Base-by-base conservation (phyloP, 768 basidiomycete genomes). In the Cystofilobasidium macerans region DNA sequence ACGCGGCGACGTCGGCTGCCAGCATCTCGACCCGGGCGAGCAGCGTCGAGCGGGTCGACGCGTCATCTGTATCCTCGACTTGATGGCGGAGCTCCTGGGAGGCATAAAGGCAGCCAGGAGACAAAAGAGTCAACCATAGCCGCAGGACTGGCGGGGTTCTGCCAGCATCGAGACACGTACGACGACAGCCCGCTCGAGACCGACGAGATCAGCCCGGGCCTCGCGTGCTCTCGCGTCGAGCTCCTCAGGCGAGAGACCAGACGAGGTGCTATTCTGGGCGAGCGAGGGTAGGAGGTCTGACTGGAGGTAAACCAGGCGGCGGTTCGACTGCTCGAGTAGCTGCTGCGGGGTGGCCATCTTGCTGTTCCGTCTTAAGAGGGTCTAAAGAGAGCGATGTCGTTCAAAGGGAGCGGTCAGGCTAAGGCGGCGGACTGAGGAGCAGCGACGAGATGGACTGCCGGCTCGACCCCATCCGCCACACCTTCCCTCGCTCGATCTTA, bases 151-250 rank as follows among this genome's bases (percentile, higher is more conserved):
- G n/a, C n/a, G n/a, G n/a, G n/a, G n/a, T n/a, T n/a, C n/a, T n/a
- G n/a, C n/a, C n/a, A n/a, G n/a, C n/a, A n/a, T n/a, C n/a, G n/a
- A n/a, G n/a, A n/a, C n/a, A 62, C 61, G 28, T 24, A 87, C 85
- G 79, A 93, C 87, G n/a, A 93, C 77, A 62, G 85, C 83, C 43
- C 79, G 78, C 9, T 79, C 78, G 26, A 87, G 79, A 0, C 77
- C 72, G 42, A 85, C 84, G 22, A 90, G 76, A 72, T 92, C 90
- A 61, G 86, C 86, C 35, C 88, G 79, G 65, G 92, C 75, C 72
- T 90, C 89, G 5, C 83, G 83, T 0, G 84, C 84, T 61, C 51
- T 26, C 28, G 51, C 26, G 51, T 54, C 51, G 7, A 54, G 28
- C 51, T 54, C 28, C 28, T 14, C 28, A 7, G 51, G 48, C 28